phyloP scores from a whole-genome alignment of 2,329 filamentous ascomycete species.

The Bertia moriformis region DNA sequence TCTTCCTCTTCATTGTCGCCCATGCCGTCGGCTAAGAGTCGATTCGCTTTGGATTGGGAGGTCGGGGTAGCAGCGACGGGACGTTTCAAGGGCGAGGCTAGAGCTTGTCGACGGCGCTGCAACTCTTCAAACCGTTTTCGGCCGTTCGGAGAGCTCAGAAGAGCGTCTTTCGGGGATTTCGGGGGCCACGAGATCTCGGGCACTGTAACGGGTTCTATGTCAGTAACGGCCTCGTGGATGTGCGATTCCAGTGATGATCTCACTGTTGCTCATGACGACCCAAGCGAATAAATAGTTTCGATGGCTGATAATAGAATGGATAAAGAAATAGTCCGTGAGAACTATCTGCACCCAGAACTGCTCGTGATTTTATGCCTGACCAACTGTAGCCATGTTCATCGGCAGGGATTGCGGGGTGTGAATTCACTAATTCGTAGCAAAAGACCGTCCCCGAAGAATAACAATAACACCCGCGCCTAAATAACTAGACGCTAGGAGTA shows the following conservation, averaged over 20 bases:
- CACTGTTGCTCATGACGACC: neutral
- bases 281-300: neutral
- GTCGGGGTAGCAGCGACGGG: conserved; percentile 16
- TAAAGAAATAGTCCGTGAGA: neutral
- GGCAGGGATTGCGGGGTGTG: neutral
- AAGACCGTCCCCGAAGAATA: neutral
- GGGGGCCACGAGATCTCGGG: conserved; percentile 41
- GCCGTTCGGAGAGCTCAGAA: conserved; percentile 47
- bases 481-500: too few species aligned
- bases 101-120: conserved; percentile 27
- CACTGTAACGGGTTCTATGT: conserved; percentile 14
- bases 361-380: neutral
- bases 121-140: conserved; percentile 37
- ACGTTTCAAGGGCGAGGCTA: conserved; percentile 24
- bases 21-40: conserved; percentile 14
- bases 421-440: neutral
- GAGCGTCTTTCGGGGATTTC: conserved; percentile 43
- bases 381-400: neutral
- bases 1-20: conserved; percentile 29
- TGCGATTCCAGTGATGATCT: neutral
- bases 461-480: neutral
- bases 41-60: neutral
- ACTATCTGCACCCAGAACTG: too few species aligned
- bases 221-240: neutral
- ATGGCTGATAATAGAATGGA: neutral